Evolutionary conservation across 1,284 basidiomycete species (phyloP), one percentile per base, ranked within the genome.

Genomic region (Naganishia sp.): DNA sequence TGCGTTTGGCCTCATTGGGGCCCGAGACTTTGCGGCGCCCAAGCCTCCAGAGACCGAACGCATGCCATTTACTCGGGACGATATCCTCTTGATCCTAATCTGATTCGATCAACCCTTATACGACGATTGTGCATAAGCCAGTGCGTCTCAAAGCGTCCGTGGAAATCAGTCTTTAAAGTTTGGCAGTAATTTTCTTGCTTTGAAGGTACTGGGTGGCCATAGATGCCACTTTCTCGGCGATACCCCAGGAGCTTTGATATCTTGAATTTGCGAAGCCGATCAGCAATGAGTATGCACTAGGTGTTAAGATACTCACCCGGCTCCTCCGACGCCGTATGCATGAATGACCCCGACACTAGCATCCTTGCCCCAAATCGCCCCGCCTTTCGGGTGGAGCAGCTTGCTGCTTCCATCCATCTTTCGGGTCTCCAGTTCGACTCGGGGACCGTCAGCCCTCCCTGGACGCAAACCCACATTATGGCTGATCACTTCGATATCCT

Each of bases 391-490:
- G 67, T 43, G 72, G 71, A 65, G 79, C 72, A 80, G 75, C 28
- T 72, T 65, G 52, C 69, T 74, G 51, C 74, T 68, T n/a, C 83
- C 82, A 41, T 60, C 50, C 52, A 54, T 55, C 21, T 55, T 67
- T 7, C 84, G 63, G 49, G 71, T 71, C 70, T 88, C 85, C 6
- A 84, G 75, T 69, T 91, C 89, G 15, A 92, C 78, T 49, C 90
- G 81, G 6, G 88, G 80, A 0, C 89, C 90, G 28, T 86, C 87
- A 50, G 83, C 84, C 64, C 90, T 81, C 2, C 81, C 85, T 0
- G 90, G 90, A 13, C 90, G 81, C 45, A 91, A 77, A 0, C 90
- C 90, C 60, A 87, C 87, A 69, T 86, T 86, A 74, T 87, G 85
- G 17, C 78, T 76, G 31, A 87, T 74, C 25, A 88, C 80, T 66